A percentile compares a stretch with the other conserved stretches of the same genome.
Evolutionary conservation across 2,329 filamentous ascomycete species (phyloP).

Genomic region (Fusarium staphyleae): DNA sequence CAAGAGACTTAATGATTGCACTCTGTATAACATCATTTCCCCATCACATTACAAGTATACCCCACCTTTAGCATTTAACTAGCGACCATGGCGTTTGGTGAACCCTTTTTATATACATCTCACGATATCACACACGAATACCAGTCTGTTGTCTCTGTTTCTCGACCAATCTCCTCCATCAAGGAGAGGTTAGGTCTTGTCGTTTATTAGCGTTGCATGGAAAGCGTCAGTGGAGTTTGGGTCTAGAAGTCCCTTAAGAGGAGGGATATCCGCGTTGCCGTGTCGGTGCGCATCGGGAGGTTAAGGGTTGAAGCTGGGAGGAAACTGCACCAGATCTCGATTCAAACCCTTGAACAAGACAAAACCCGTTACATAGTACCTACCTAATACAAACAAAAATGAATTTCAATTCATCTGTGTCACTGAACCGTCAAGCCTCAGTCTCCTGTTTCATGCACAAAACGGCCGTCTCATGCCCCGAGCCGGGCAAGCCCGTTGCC

Average conservation of each 20-base stretch:
- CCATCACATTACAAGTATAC: slow-evolving; percentile 24
- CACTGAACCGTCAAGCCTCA: not conserved
- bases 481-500: not conserved
- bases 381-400: slow-evolving; percentile 23
- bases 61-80: not conserved
- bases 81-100: slow-evolving; percentile 19
- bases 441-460: not conserved
- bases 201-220: slow-evolving; percentile 19
- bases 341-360: not conserved
- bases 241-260: slow-evolving; percentile 1
- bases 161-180: slow-evolving; percentile 4
- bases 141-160: slow-evolving; percentile 3
- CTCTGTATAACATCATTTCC: slow-evolving; percentile 13
- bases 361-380: slow-evolving; percentile 14
- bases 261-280: slow-evolving; percentile 5
- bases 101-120: slow-evolving; percentile 3
- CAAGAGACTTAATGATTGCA: not conserved
- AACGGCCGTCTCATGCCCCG: not conserved
- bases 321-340: slow-evolving; percentile 2
- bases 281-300: slow-evolving; percentile 7
- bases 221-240: slow-evolving; percentile 21
- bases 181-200: slow-evolving; percentile 6
- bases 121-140: slow-evolving; percentile 28
- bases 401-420: not conserved
- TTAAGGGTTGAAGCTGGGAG: not conserved